Percentiles rank a stretch among this genome's conserved stretches.
Conservation (phyloP, 805 yeast species). For the Starmerella bacillaris region DNA sequence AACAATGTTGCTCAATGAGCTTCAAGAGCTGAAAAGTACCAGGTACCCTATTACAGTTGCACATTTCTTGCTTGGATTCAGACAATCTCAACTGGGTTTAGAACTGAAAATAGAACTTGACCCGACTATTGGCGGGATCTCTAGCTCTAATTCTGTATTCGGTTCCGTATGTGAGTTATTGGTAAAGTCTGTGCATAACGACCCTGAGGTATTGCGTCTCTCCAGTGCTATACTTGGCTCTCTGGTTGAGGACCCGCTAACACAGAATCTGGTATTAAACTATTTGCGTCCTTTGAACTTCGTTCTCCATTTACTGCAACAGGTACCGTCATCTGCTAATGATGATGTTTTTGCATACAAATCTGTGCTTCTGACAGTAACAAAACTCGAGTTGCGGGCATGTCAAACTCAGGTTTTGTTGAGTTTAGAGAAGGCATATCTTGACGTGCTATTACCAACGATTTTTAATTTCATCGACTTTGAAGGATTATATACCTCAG, state of each 20-base stretch:
- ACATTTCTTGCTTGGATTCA: conserved; percentile 67
- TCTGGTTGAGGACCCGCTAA: conserved; percentile 38
- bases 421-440: conserved; percentile 35
- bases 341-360: conserved; percentile 41
- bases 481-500: conserved; percentile 25
- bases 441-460: conserved; percentile 28
- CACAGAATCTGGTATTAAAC: conserved; percentile 34
- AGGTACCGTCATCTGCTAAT: conserved; percentile 17
- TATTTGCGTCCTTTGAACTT: conserved; percentile 36
- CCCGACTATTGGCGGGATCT: conserved; percentile 32
- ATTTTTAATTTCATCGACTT: conserved; percentile 22
- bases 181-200: conserved; percentile 19
- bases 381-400: conserved; percentile 57
- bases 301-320: conserved; percentile 33
- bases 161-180: conserved; percentile 36
- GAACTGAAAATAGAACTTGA: conserved; percentile 31
- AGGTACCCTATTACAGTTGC: conserved; percentile 33
- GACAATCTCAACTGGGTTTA: conserved; percentile 27
- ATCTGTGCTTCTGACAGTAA: conserved; percentile 40
- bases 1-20: conserved; percentile 35
- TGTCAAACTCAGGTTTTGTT: conserved; percentile 31
- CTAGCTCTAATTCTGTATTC: conserved; percentile 38
- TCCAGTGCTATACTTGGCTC: conserved; percentile 42
- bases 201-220: conserved; percentile 25
- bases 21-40: conserved; percentile 24